Percentiles rank a stretch among this genome's conserved stretches.
These are phyloP conservation scores for Puccinia horiana DNA, from an alignment of 1,284 basidiomycete species.

Conservation along the genomic window DNA sequence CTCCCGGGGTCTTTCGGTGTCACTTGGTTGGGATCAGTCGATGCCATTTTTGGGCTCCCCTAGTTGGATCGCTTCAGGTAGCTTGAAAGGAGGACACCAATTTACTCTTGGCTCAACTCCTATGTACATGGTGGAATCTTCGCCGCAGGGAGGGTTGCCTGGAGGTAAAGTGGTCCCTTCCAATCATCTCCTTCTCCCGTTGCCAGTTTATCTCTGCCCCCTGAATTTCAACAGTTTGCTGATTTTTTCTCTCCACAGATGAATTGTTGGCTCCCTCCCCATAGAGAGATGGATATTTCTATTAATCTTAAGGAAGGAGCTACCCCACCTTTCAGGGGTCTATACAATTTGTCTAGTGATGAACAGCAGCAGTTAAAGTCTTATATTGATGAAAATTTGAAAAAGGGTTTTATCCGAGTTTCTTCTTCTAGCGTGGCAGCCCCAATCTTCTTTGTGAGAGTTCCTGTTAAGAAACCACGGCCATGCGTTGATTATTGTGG, in stretches of 20 bases:
- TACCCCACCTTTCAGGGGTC: background rate
- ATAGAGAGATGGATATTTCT: background rate
- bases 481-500: constrained; percentile 36
- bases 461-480: constrained; percentile 1
- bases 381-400: constrained; percentile 9
- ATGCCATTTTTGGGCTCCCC: constrained; percentile 39
- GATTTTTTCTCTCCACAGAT: background rate
- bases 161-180: background rate
- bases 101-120: background rate
- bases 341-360: constrained; percentile 17
- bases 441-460: constrained; percentile 7
- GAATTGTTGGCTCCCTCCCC: constrained; percentile 20
- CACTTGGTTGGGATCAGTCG: constrained; percentile 3
- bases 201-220: background rate
- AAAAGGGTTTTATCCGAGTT: constrained; percentile 26
- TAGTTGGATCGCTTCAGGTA: constrained; percentile 23
- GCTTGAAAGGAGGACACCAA: background rate
- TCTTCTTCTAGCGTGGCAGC: constrained; percentile 30
- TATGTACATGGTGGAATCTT: background rate
- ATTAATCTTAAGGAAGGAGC: constrained; percentile 28
- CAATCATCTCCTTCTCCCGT: background rate
- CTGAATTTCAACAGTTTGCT: background rate
- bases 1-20: background rate
- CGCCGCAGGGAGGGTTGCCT: background rate
- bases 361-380: background rate